Base-by-base conservation (phyloP, 441 rosid genomes). In the Sinapis alba region DNA sequence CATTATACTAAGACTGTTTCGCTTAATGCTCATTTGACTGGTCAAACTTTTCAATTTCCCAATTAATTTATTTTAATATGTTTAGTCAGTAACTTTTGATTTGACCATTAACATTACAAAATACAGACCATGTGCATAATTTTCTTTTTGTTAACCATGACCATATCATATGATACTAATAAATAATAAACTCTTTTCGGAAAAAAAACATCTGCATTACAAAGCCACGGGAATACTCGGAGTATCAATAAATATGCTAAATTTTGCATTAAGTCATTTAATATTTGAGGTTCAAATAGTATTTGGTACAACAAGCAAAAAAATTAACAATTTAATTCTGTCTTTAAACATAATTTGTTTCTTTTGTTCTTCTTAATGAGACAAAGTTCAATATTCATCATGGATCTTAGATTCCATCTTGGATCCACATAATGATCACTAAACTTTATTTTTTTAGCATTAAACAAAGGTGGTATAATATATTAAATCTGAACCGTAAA, bases 1-100 rank as follows among this genome's bases (percentile, higher is more conserved):
- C 54, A 16, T 47, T 47, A 47, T 47, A 21, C 16, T 16, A 47
- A 47, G 54, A 47, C 21, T 16, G 38, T 43, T 56, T 60, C 18
- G 47, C 53, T 56, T 63, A 70, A 54, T 77, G 23, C 32, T 66
- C 62, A 71, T 77, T 81, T 86, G 86, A 85, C 82, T 72, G 83
- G 89, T 84, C 88, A 90, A 85, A 78, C 24, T 65, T 10, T 79
- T 62, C 68, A 11, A 45, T 11, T 38, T 62, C 13, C 20, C 18
- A 41, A 9, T 69, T 62, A n/a, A 34, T 62, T 53, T 13, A 16
- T 53, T 76, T 15, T 16, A 20, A 43, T 11, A 20, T 63, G 60
- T 64, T 62, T 69, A 43, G 56, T 65, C 76, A 71, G 76, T n/a
- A 43, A 30, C 32, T 23, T 56, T 70, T 12, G 45, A 9, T 43